Percentiles rank a stretch among this genome's conserved stretches.
Evolutionary conservation across 2,329 filamentous ascomycete genomes (phyloP).

Genomic region (Zymoseptoria passerinii): DNA sequence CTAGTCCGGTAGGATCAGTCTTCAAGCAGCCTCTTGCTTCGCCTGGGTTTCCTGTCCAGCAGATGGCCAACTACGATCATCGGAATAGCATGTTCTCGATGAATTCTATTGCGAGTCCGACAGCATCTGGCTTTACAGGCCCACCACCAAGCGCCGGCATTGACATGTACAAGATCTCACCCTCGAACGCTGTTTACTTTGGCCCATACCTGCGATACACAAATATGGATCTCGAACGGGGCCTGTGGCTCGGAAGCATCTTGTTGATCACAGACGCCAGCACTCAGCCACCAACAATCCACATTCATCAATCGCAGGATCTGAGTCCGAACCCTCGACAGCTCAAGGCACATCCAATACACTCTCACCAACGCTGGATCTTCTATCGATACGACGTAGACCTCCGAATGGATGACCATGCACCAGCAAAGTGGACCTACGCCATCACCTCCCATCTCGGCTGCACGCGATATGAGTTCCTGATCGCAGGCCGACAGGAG

Average conservation of each 20-base stretch:
- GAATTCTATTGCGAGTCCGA: conserved; percentile 63
- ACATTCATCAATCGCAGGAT: conserved; percentile 83
- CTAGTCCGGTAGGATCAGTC: conserved; percentile 39
- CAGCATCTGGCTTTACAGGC: conserved; percentile 72
- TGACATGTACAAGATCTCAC: conserved; percentile 86
- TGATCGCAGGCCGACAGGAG: conserved; percentile 83
- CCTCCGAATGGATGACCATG: conserved; percentile 73
- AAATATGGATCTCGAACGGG: conserved; percentile 92
- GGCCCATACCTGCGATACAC: conserved; percentile 91
- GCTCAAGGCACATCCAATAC: conserved; percentile 71
- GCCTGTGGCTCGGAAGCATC: conserved; percentile 87
- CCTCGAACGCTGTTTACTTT: conserved; percentile 96
- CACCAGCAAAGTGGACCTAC: conserved; percentile 86
- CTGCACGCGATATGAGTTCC: conserved; percentile 96
- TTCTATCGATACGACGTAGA: conserved; percentile 95
- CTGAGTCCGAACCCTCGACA: conserved; percentile 85
- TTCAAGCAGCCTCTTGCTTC: conserved; percentile 64
- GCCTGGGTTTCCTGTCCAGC: conserved; percentile 66
- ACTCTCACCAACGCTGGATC: conserved; percentile 83
- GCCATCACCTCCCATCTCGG: conserved; percentile 94
- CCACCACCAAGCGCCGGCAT: conserved; percentile 85
- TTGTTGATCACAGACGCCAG: conserved; percentile 83
- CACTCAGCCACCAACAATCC: conserved; percentile 81
- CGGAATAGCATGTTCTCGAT: conserved; percentile 81
- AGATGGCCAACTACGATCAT: conserved; percentile 62